Conservation (phyloP, 2,329 filamentous ascomycete species). For the Calcarisporium arbuscula region DNA sequence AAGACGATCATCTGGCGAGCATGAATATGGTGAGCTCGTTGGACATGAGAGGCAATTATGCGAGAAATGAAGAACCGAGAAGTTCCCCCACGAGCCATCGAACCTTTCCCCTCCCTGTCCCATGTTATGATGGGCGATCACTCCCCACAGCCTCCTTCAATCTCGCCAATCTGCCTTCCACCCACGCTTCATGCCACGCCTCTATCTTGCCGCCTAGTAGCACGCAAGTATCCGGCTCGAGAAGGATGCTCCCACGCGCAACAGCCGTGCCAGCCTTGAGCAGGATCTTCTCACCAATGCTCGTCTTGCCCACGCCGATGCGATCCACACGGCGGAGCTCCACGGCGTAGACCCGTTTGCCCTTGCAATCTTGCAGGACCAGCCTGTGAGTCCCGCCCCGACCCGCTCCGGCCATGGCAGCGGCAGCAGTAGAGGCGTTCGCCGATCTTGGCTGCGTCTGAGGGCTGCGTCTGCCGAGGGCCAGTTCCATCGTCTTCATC, state of each 20-base stretch:
- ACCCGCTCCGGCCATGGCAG: constrained; percentile 16
- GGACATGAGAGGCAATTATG: too few relatives aligned
- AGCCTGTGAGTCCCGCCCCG: constrained; percentile 67
- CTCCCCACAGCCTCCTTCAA: constrained; percentile 55
- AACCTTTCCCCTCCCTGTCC: too few relatives aligned
- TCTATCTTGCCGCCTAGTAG: constrained; percentile 87
- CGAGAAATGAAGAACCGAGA: too few relatives aligned
- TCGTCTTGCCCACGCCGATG: constrained; percentile 56
- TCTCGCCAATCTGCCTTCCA: constrained; percentile 60
- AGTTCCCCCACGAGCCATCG: too few relatives aligned
- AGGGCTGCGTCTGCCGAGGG: constrained; percentile 8
- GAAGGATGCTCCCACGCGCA: constrained; percentile 69
- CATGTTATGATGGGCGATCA: constrained; percentile 15
- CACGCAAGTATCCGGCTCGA: constrained; percentile 63
- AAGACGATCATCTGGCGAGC: too few relatives aligned
- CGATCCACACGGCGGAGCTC: constrained; percentile 63
- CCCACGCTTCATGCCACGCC: constrained; percentile 71
- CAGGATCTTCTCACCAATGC: constrained; percentile 77
- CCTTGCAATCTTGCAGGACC: constrained; percentile 72
- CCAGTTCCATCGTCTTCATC: constrained; percentile 45
- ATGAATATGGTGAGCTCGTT: too few relatives aligned
- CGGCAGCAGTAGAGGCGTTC: constrained; percentile 9
- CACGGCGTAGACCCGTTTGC: constrained; percentile 62
- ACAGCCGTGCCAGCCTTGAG: constrained; percentile 60
- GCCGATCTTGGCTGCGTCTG: constrained; percentile 5